These are phyloP conservation scores for Parascedosporium putredinis DNA, from an alignment of 2,329 filamentous ascomycete genomes.

Conservation along the genomic window DNA sequence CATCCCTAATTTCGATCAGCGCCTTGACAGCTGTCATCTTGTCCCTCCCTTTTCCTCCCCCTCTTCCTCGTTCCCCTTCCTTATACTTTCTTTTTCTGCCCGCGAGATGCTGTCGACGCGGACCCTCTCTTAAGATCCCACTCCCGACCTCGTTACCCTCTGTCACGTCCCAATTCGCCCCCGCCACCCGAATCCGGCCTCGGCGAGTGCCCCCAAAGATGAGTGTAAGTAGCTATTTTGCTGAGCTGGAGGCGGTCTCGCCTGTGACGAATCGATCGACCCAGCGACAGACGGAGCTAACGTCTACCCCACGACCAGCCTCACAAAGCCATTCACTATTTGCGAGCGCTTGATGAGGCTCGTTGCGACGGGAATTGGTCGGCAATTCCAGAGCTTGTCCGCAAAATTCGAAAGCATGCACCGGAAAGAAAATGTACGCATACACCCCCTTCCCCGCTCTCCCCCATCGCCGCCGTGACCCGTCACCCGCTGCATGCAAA, in stretches of 20 bases:
- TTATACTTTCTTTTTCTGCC: no score
- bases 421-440: conserved; percentile 70
- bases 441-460: conserved; percentile 9
- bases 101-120: neutral
- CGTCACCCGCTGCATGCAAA: no score
- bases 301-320: neutral
- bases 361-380: conserved; percentile 84
- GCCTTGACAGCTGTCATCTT: neutral
- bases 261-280: no score
- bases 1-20: neutral
- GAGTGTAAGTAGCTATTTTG: conserved; percentile 1
- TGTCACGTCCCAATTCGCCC: neutral
- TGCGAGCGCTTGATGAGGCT: conserved; percentile 71
- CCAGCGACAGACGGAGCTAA: neutral
- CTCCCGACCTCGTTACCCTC: neutral
- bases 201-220: neutral
- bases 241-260: no score
- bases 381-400: conserved; percentile 74
- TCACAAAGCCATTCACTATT: conserved; percentile 70
- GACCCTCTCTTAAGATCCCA: neutral
- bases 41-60: neutral
- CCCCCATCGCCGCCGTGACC: no score
- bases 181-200: neutral
- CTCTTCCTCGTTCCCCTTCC: no score
- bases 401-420: conserved; percentile 92